phyloP scores from a whole-genome alignment of 805 yeast species.

The Candida xiaguanensis region DNA sequence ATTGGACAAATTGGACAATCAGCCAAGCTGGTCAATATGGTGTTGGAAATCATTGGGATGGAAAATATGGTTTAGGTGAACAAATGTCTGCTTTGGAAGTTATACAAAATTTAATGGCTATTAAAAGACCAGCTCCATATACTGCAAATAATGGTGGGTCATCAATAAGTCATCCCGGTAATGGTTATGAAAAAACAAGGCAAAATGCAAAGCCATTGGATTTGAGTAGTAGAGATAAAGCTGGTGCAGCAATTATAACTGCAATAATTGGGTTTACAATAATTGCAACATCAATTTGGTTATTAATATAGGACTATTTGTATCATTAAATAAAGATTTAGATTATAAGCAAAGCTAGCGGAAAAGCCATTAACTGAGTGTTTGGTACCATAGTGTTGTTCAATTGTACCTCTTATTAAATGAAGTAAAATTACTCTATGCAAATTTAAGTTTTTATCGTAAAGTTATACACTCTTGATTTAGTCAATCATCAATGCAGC shows the following conservation, averaged over 20 bases:
- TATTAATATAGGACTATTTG: slow-evolving; percentile 27
- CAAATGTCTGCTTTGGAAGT: slow-evolving; percentile 72
- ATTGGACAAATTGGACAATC: slow-evolving; percentile 47
- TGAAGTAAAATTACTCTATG: no score
- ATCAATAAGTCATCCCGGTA: slow-evolving; percentile 62
- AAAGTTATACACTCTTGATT: no score
- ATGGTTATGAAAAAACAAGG: slow-evolving; percentile 50
- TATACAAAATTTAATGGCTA: slow-evolving; percentile 44
- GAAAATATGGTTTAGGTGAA: slow-evolving; percentile 70
- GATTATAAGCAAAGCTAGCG: no score
- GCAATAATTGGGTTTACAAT: slow-evolving; percentile 55
- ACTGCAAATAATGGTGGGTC: slow-evolving; percentile 66
- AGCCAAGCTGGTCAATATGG: slow-evolving; percentile 71
- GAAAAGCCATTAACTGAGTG: no score
- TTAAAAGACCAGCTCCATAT: slow-evolving; percentile 53
- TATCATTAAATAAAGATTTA: no score
- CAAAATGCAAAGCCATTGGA: slow-evolving; percentile 39
- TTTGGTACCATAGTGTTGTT: no score
- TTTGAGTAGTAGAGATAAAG: slow-evolving; percentile 56
- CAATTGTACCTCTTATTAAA: no score
- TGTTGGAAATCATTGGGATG: slow-evolving; percentile 65
- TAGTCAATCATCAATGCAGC: no score
- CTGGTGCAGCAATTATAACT: slow-evolving; percentile 88
- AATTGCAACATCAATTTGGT: slow-evolving; percentile 44
- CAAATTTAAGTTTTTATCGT: no score